phyloP scores from a whole-genome alignment of 495 filamentous ascomycete genomes.

The Penicillium mononematosum region DNA sequence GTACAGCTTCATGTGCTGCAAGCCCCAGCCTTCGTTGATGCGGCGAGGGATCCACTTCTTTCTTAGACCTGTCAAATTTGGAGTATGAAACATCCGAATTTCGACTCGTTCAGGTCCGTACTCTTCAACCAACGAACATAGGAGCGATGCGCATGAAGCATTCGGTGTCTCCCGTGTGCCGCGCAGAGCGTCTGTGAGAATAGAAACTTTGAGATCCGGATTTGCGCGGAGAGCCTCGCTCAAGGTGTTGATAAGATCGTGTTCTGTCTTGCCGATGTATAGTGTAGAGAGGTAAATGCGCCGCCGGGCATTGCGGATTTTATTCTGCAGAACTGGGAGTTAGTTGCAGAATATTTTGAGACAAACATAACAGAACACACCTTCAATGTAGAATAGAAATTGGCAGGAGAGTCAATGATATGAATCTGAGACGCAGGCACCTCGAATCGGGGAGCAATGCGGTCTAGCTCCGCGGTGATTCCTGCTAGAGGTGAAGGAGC shows the following conservation, averaged over 20 bases:
- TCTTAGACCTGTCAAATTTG: constrained; percentile 82
- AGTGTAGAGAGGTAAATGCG: constrained; percentile 90
- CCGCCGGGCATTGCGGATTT: constrained; percentile 73
- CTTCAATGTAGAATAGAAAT: constrained; percentile 90
- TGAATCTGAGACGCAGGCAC: constrained; percentile 76
- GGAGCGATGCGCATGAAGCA: constrained; percentile 84
- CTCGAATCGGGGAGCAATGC: constrained; percentile 84
- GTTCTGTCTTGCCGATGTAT: constrained; percentile 92
- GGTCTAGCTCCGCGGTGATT: constrained; percentile 80
- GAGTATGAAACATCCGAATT: constrained; percentile 96
- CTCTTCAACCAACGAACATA: constrained; percentile 75
- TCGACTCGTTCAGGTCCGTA: constrained; percentile 87
- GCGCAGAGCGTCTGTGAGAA: constrained; percentile 89
- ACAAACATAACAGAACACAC: constrained; percentile 38
- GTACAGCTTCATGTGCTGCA: constrained; percentile 99
- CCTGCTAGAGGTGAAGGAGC: constrained; percentile 45
- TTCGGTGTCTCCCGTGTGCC: constrained; percentile 89
- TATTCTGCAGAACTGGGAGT: constrained; percentile 50
- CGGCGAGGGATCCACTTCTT: constrained; percentile 82
- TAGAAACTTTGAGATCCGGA: constrained; percentile 76
- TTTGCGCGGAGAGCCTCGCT: constrained; percentile 76
- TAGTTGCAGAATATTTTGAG: constrained; percentile 11
- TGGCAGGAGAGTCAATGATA: constrained; percentile 72
- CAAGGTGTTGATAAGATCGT: constrained; percentile 81
- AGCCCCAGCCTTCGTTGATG: constrained; percentile 96